Evolutionary conservation across 2,329 filamentous ascomycete species (phyloP).

Genomic region (Aspergillus sergii): DNA sequence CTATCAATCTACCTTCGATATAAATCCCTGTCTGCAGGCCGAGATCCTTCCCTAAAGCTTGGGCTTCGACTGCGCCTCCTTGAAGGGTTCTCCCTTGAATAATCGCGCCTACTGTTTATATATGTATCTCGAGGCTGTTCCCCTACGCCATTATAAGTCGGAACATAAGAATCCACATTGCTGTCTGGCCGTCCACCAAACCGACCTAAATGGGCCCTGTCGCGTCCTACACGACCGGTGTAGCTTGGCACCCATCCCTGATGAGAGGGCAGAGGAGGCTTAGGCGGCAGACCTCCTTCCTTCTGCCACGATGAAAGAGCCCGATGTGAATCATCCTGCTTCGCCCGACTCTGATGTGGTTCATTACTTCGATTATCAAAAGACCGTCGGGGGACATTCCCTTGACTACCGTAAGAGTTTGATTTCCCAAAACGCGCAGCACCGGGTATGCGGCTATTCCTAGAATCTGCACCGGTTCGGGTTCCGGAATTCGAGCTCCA

Average conservation of each 20-base stretch:
- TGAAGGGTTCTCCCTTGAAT: constrained; percentile 28
- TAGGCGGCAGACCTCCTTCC: constrained; percentile 40
- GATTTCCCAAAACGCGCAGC: constrained; percentile 33
- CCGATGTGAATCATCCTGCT: constrained; percentile 26
- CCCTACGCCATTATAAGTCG: constrained; percentile 32
- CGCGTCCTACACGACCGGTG: constrained; percentile 33
- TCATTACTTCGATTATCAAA: constrained; percentile 29
- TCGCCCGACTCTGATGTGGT: constrained; percentile 18
- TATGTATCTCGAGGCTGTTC: constrained; percentile 27
- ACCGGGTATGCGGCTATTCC: constrained; percentile 39
- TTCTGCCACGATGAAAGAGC: constrained; percentile 31
- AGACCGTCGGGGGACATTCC: constrained; percentile 21
- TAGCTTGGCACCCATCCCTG: constrained; percentile 32
- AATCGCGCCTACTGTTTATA: constrained; percentile 28
- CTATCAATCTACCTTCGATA: constrained; percentile 27
- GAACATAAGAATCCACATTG: constrained; percentile 41
- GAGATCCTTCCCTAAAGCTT: constrained; percentile 27
- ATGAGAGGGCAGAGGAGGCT: constrained; percentile 36
- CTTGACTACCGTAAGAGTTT: constrained; percentile 27
- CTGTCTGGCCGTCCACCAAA: constrained; percentile 27
- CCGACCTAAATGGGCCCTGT: constrained; percentile 30
- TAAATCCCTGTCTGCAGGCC: constrained; percentile 23
- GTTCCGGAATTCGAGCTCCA: constrained; percentile 45
- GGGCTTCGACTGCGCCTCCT: constrained; percentile 42
- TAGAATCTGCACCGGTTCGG: constrained; percentile 32